These are phyloP conservation scores for Pythium phragmitis DNA, from an alignment of 352 stramenopile species.

Conservation along the genomic window DNA sequence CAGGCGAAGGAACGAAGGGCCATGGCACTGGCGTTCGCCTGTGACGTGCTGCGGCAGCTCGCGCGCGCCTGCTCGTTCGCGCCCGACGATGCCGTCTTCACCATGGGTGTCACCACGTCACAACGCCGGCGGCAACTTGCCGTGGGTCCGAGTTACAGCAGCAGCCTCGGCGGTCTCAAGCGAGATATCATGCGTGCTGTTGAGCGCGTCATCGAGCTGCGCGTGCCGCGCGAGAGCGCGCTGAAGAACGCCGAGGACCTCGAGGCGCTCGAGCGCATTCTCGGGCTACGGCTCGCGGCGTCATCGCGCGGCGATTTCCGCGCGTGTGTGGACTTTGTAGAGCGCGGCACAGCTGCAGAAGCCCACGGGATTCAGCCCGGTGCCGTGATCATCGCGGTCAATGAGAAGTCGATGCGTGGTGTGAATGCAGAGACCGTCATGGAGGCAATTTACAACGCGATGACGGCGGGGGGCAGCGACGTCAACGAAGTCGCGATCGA, in stretches of 20 bases:
- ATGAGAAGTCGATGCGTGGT: constrained; percentile 50
- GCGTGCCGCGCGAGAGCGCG: constrained; percentile 30
- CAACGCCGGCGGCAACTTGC: constrained; percentile 8
- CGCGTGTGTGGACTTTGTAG: constrained; percentile 65
- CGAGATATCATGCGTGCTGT: constrained; percentile 38
- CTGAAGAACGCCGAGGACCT: constrained; percentile 34
- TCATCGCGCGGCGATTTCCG: constrained; percentile 63
- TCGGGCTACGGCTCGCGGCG: constrained; percentile 59
- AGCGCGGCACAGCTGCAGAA: constrained; percentile 48
- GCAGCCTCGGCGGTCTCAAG: constrained; percentile 7
- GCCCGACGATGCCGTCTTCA: constrained; percentile 29
- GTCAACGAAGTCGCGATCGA: constrained; percentile 47
- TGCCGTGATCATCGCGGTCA: constrained; percentile 58
- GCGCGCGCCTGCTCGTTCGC: constrained; percentile 26
- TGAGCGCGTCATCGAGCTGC: constrained; percentile 49
- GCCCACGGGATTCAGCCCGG: constrained; percentile 45
- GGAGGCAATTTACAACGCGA: constrained; percentile 33
- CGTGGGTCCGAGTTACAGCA: not conserved
- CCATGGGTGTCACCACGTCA: constrained; percentile 3
- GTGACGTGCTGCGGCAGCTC: constrained; percentile 27
- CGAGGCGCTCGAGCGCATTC: constrained; percentile 32
- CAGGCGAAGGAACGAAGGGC: not conserved
- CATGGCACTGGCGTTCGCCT: constrained; percentile 26
- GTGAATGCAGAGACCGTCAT: constrained; percentile 54
- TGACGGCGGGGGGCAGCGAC: not conserved